Evolutionary conservation across 164 flowering plant species (phyloP).

Genomic region (Berberis vulgaris): DNA sequence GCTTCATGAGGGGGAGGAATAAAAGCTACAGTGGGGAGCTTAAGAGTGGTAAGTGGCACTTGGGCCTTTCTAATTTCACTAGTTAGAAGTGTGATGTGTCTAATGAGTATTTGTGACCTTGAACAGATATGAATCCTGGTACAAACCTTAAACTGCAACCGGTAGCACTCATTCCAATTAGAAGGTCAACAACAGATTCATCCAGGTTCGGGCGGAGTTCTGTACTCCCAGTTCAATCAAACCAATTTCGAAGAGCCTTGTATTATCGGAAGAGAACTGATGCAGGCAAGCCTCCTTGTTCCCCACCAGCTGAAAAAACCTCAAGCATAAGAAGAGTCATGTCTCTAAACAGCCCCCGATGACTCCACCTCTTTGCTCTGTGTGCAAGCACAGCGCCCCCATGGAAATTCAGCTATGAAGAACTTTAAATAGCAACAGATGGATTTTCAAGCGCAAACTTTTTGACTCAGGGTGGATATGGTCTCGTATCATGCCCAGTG

Average conservation of each 20-base stretch:
- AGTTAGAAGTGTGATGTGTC: neutral
- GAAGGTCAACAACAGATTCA: slow-evolving; percentile 23
- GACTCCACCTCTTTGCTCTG: slow-evolving; percentile 33
- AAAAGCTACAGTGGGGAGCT: slow-evolving; percentile 8
- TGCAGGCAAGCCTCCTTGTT: slow-evolving; percentile 2
- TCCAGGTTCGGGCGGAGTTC: slow-evolving; percentile 5
- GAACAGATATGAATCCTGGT: slow-evolving; percentile 11
- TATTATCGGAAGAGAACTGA: too few relatives aligned
- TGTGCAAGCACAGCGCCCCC: slow-evolving; percentile 31
- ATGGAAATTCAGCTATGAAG: slow-evolving; percentile 27
- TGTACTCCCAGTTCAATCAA: neutral
- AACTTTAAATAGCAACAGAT: slow-evolving; percentile 28
- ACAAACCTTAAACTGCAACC: slow-evolving; percentile 1
- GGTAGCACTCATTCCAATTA: slow-evolving; percentile 5
- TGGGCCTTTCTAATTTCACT: neutral
- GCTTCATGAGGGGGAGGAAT: slow-evolving; percentile 4
- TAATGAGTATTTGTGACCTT: neutral
- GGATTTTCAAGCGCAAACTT: slow-evolving; percentile 31
- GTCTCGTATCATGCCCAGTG: slow-evolving; percentile 15
- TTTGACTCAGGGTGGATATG: slow-evolving; percentile 40
- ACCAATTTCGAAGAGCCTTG: neutral
- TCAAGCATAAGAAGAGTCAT: slow-evolving; percentile 28
- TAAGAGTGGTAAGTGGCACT: slow-evolving; percentile 9
- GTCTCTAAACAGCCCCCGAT: slow-evolving; percentile 25
- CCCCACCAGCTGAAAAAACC: slow-evolving; percentile 11